Evolutionary conservation across 768 basidiomycete genomes (phyloP), one percentile per base, ranked within the genome.

Genomic region (Asterophora parasitica): DNA sequence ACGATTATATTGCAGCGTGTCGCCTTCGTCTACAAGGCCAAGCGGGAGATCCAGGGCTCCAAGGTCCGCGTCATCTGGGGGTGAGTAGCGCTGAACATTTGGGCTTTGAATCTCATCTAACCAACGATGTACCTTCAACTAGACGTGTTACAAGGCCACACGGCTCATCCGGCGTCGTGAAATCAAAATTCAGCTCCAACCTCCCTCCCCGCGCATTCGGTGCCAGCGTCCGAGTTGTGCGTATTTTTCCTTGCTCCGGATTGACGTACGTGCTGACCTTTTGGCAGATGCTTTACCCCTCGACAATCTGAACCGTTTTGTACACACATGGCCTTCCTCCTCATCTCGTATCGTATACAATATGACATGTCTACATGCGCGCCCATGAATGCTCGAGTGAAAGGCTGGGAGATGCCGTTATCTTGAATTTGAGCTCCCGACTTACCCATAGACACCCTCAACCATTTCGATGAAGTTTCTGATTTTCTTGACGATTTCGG

Each of bases 51-150:
- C 57, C 85, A 85, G 68, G 96, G 96, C 51, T 89, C 92, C 58
- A 93, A 94, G 72, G 76, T 97, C 64, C 89, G 96, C 58, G 92
- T 98, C 54, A 97, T 98, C 77, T 98, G 93, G 93, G 96, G 94
- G 90, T 91, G 60, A 63, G 84, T 74, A 20, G 7, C 20, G 10
- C 4, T 48, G 42, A 15, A 17, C 27, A 31, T 37, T 27, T 23
- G 7, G 39, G 10, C 3, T 28, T 7, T 16, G 26, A 26, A 39
- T 27, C 4, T 4, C 7, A 16, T 26, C 19, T 34, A 31, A 40
- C 31, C 31, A 27, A 34, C 26, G n/a, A 4, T 30, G n/a, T 32
- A 38, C 52, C 15, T 28, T 28, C 10, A 9, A 20, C 8, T 44
- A 91, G 92, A 63, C 91, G 92, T 60, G 83, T 95, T 55, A 92